A percentile compares a stretch with the other conserved stretches of the same genome.
Conservation (phyloP, 371 early-diverging fungal genomes). For the Saksenaea oblongispora region DNA sequence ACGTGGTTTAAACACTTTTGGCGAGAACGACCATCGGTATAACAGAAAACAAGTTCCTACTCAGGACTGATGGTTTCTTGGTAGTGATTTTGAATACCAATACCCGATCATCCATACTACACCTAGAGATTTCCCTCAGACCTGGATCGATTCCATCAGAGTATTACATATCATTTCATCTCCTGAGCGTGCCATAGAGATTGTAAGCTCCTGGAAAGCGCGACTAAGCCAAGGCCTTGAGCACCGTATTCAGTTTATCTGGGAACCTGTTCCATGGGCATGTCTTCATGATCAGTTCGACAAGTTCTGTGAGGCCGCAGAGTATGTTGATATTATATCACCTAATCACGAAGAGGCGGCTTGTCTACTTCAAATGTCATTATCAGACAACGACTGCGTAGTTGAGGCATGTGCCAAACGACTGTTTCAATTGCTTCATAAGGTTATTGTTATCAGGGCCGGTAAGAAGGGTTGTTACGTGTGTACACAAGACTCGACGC, state of each 20-base stretch:
- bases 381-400: background rate
- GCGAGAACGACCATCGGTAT: constrained; percentile 43
- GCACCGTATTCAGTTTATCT: constrained; percentile 25
- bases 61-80: background rate
- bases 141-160: constrained; percentile 36
- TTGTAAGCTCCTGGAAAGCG: constrained; percentile 33
- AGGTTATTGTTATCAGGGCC: constrained; percentile 24
- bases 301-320: constrained; percentile 9
- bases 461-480: constrained; percentile 38
- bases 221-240: constrained; percentile 2
- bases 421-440: background rate
- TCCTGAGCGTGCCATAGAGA: constrained; percentile 38
- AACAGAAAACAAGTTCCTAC: background rate
- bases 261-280: constrained; percentile 53
- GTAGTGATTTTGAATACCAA: constrained; percentile 45
- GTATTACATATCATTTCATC: constrained; percentile 44
- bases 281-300: constrained; percentile 35
- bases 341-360: constrained; percentile 41
- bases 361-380: constrained; percentile 14
- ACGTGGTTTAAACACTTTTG: constrained; percentile 45
- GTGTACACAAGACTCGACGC: background rate
- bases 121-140: constrained; percentile 36
- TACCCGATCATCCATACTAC: constrained; percentile 45
- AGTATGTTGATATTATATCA: constrained; percentile 21
- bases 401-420: constrained; percentile 6